Evolutionary conservation across 345 rosid species (phyloP), one percentile per base, ranked within the genome.

Genomic region (Conringia planisiliqua): DNA sequence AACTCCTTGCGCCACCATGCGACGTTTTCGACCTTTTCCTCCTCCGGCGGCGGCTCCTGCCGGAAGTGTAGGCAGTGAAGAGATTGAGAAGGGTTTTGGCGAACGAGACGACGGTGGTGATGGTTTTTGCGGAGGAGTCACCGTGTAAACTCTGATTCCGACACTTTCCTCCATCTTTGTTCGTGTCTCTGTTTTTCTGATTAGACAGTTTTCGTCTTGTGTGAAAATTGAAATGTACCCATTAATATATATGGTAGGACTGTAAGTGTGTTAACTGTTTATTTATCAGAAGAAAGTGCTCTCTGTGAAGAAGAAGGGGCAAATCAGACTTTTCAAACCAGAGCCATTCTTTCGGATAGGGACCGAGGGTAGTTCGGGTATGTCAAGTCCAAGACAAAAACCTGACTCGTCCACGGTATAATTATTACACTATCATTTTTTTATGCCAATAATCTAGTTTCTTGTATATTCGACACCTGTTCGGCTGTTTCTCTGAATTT

Each of bases 1-100:
- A 36, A 90, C 86, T 51, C 91, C 93, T 59, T 85, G 88, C 0
- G 90, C 93, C 40, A 90, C 79, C 20, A 87, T 91, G 14, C 86
- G 83, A 32, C 89, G 63, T 57, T 81, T 90, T 10, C 78, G 62
- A 1, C 86, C 87, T 2, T 68, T 76, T 40, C 79, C 74, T 65
- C 73, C 67, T 50, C 74, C 74, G 2, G 71, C 68, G 0, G 62
- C 20, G 17, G 84, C 70, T 18, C 69, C 51, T 1, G 58, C 38
- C 0, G 83, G 68, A 6, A 79, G 71, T 18, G 80, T n/a, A 3
- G 82, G 64, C 1, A 76, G 44, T 74, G 62, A 60, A 36, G 70
- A 70, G 78, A 69, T 24, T 38, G 35, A 65, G 10, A 51, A 6
- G 60, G 77, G 69, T 48, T 78, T 78, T 6, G 78, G 68, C 1